Percentiles rank a stretch among this genome's conserved stretches.
phyloP scores from a whole-genome alignment of 1,284 basidiomycete genomes.

The Microbotryum violaceum region DNA sequence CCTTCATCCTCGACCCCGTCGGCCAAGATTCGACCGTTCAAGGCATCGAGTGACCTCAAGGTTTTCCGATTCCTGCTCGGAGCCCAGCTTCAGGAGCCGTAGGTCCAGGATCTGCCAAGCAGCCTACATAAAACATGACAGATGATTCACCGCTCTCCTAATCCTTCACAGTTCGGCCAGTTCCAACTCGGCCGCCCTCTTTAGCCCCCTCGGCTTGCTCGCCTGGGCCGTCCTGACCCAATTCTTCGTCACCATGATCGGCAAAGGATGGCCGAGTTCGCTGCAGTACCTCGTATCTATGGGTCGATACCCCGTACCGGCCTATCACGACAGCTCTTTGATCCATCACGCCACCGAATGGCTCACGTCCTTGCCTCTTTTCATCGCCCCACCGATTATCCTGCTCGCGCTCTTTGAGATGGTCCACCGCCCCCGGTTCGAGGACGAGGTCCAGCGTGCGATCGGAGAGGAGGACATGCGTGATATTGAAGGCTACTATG shows the following conservation, averaged over 20 bases:
- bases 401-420: conserved; percentile 28
- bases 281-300: conserved; percentile 13
- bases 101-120: neutral
- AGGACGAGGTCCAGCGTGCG: conserved; percentile 23
- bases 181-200: conserved; percentile 24
- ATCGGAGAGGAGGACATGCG: conserved; percentile 30
- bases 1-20: conserved; percentile 8
- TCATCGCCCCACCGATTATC: conserved; percentile 22
- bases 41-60: conserved; percentile 15
- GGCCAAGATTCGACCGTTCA: conserved; percentile 21
- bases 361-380: conserved; percentile 18
- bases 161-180: conserved; percentile 10
- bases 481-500: conserved; percentile 23
- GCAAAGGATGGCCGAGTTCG: conserved; percentile 17
- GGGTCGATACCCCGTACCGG: neutral
- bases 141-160: neutral
- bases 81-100: conserved; percentile 24
- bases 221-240: conserved; percentile 12
- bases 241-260: conserved; percentile 9
- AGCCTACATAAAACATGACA: no score
- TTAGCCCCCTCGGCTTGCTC: conserved; percentile 14
- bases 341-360: conserved; percentile 10
- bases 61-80: conserved; percentile 27
- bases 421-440: conserved; percentile 24
- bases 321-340: neutral